Percentiles rank a stretch among this genome's conserved stretches.
phyloP scores from a whole-genome alignment of 768 basidiomycete species.

The Xerocomellus intermedius region DNA sequence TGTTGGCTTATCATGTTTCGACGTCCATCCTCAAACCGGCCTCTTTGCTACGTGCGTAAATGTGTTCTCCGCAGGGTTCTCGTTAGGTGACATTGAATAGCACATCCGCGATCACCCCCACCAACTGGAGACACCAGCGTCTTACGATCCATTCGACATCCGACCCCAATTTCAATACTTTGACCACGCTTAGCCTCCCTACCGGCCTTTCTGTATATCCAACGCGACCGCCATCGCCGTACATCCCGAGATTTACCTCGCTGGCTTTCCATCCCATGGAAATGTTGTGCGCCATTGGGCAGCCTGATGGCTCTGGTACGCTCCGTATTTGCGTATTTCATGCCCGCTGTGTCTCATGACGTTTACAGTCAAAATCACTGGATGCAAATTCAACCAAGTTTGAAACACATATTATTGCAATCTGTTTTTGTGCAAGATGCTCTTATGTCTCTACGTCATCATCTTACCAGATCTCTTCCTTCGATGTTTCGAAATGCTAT shows the following conservation, averaged over 20 bases:
- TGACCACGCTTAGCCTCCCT: slow-evolving; percentile 46
- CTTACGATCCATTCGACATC: slow-evolving; percentile 59
- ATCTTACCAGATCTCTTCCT: slow-evolving; percentile 17
- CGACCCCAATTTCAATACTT: slow-evolving; percentile 24
- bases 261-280: slow-evolving; percentile 82
- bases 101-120: slow-evolving; percentile 56
- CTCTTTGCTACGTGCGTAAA: slow-evolving; percentile 80
- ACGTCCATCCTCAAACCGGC: slow-evolving; percentile 78
- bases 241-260: slow-evolving; percentile 60
- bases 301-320: slow-evolving; percentile 64
- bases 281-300: slow-evolving; percentile 77
- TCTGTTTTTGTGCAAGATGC: background rate
- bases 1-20: slow-evolving; percentile 78
- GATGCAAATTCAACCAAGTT: slow-evolving; percentile 47
- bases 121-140: slow-evolving; percentile 67
- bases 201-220: slow-evolving; percentile 58
- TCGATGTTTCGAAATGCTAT: slow-evolving; percentile 8
- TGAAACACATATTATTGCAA: background rate
- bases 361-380: slow-evolving; percentile 51
- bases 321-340: background rate
- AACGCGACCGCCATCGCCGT: slow-evolving; percentile 57
- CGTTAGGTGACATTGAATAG: slow-evolving; percentile 31
- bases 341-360: slow-evolving; percentile 1
- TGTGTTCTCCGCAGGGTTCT: background rate
- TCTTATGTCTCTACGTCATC: background rate